A percentile compares a stretch with the other conserved stretches of the same genome.
These are phyloP conservation scores for Lentinula sp. DNA, from an alignment of 768 basidiomycete genomes.

Conservation along the genomic window DNA sequence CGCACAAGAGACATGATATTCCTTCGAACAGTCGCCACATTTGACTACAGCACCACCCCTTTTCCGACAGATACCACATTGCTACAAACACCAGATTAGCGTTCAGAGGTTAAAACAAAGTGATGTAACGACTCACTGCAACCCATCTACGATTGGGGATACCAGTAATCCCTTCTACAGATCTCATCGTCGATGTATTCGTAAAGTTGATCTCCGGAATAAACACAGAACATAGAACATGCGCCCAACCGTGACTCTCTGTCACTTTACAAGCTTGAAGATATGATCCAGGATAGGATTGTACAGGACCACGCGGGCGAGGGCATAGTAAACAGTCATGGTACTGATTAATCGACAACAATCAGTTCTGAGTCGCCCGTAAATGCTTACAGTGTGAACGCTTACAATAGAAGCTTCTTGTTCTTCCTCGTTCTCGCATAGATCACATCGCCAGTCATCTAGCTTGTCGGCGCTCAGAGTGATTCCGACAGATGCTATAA, in stretches of 20 bases:
- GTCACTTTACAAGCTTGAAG: slow-evolving; percentile 83
- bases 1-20: slow-evolving; percentile 88
- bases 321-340: slow-evolving; percentile 83
- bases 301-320: slow-evolving; percentile 35
- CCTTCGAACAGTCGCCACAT: slow-evolving; percentile 75
- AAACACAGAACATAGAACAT: slow-evolving; percentile 86
- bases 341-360: slow-evolving; percentile 24
- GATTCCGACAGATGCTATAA: slow-evolving; percentile 61
- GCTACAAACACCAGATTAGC: slow-evolving; percentile 32
- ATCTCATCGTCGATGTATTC: slow-evolving; percentile 62
- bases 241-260: slow-evolving; percentile 90
- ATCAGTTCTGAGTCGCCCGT: not conserved
- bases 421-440: slow-evolving; percentile 80
- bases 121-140: slow-evolving; percentile 41
- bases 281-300: slow-evolving; percentile 54
- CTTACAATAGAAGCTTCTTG: slow-evolving; percentile 78
- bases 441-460: slow-evolving; percentile 81
- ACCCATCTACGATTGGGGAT: slow-evolving; percentile 70
- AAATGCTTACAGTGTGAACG: slow-evolving; percentile 4
- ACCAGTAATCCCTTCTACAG: slow-evolving; percentile 83
- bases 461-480: slow-evolving; percentile 54
- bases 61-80: slow-evolving; percentile 69
- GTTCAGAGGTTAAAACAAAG: not conserved
- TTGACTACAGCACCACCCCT: slow-evolving; percentile 74
- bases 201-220: slow-evolving; percentile 80